A percentile compares a stretch with the other conserved stretches of the same genome.
Evolutionary conservation across 768 basidiomycete species (phyloP).

Genomic region (Macrolepiota albuminosa): DNA sequence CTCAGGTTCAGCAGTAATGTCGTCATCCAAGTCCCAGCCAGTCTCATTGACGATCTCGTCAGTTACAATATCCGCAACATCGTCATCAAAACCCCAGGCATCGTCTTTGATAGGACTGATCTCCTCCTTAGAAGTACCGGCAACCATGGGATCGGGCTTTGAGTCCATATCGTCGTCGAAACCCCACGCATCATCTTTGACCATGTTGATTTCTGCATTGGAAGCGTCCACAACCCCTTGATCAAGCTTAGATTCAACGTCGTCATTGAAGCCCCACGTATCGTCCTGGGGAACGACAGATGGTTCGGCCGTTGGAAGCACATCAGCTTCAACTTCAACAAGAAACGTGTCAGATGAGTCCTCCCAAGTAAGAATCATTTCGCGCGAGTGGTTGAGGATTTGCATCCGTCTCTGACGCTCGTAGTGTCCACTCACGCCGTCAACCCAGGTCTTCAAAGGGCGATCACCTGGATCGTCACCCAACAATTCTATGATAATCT

Average conservation of each 20-base stretch:
- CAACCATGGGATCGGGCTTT: constrained; percentile 9
- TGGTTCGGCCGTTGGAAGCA: constrained; percentile 24
- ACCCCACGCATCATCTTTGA: constrained; percentile 42
- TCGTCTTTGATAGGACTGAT: constrained; percentile 23
- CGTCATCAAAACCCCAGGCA: constrained; percentile 52
- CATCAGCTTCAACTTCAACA: constrained; percentile 34
- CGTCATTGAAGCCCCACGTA: constrained; percentile 48
- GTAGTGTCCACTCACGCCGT: constrained; percentile 67
- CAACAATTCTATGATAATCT: constrained; percentile 44
- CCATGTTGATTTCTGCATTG: constrained; percentile 16
- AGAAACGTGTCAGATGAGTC: constrained; percentile 35
- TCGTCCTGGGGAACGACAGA: constrained; percentile 25
- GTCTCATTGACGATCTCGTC: constrained; percentile 31
- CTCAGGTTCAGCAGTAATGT: constrained; percentile 19
- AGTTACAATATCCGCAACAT: constrained; percentile 26
- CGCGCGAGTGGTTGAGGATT: constrained; percentile 60
- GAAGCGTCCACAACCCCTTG: background rate
- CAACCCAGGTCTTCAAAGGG: constrained; percentile 64
- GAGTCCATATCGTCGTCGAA: constrained; percentile 39
- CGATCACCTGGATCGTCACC: constrained; percentile 43
- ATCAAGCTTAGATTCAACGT: constrained; percentile 15
- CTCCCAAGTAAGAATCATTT: constrained; percentile 42
- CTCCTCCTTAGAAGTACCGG: constrained; percentile 17
- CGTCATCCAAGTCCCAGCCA: constrained; percentile 54
- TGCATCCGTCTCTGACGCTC: constrained; percentile 67